A percentile compares a stretch with the other conserved stretches of the same genome.
phyloP scores from a whole-genome alignment of 768 basidiomycete genomes.

The Agaricus blazei region DNA sequence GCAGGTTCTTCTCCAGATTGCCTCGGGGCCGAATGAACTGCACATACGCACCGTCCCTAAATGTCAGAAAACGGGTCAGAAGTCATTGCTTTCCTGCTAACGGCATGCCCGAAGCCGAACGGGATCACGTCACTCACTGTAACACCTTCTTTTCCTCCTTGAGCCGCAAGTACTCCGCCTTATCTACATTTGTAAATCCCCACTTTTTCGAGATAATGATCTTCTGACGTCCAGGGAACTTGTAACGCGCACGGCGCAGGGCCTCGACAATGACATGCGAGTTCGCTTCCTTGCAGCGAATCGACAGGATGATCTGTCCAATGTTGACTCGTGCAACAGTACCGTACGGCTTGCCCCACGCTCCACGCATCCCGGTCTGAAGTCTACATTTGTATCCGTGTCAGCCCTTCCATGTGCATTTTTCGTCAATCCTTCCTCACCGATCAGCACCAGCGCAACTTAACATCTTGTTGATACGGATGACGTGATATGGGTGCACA shows the following conservation, averaged over 20 bases:
- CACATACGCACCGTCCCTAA: slow-evolving; percentile 91
- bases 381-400: slow-evolving; percentile 41
- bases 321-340: slow-evolving; percentile 96
- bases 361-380: slow-evolving; percentile 98
- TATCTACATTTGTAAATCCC: slow-evolving; percentile 95
- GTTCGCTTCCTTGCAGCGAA: slow-evolving; percentile 89
- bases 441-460: slow-evolving; percentile 98
- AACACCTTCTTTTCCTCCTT: slow-evolving; percentile 89
- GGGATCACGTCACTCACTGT: slow-evolving; percentile 51
- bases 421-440: slow-evolving; percentile 33
- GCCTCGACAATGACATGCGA: slow-evolving; percentile 91
- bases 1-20: slow-evolving; percentile 78
- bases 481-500: slow-evolving; percentile 96
- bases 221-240: slow-evolving; percentile 99
- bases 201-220: slow-evolving; percentile 97
- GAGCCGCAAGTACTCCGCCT: slow-evolving; percentile 82
- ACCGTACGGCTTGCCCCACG: slow-evolving; percentile 99
- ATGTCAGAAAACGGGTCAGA: not conserved
- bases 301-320: slow-evolving; percentile 84
- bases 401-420: not conserved
- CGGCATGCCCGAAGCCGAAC: no score
- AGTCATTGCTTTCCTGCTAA: no score
- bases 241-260: slow-evolving; percentile 96
- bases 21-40: slow-evolving; percentile 91
- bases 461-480: slow-evolving; percentile 99